Evolutionary conservation across 768 basidiomycete genomes (phyloP).

Genomic region (Tephrocybe rancida): DNA sequence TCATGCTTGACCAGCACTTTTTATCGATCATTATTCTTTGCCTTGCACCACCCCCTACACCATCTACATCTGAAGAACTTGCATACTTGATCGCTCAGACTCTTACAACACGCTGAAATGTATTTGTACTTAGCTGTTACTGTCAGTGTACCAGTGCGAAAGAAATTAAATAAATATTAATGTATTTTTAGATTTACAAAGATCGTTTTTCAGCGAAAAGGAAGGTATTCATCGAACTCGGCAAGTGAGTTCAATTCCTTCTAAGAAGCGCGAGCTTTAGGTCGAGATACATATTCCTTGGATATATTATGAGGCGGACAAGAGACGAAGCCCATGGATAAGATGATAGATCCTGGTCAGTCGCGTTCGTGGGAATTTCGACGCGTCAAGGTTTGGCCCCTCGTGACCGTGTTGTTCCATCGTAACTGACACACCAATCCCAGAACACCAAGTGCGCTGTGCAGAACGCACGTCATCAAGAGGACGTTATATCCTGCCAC

Average conservation of each 20-base stretch:
- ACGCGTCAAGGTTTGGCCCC: neutral
- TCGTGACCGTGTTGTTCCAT: conserved; percentile 8
- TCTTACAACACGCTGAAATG: neutral
- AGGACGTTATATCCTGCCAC: neutral
- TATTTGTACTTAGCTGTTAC: too few species aligned
- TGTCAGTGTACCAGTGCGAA: too few species aligned
- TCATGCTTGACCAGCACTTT: conserved; percentile 13
- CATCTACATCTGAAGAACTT: conserved; percentile 5
- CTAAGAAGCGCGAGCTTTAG: too few species aligned
- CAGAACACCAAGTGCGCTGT: neutral
- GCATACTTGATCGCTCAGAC: neutral
- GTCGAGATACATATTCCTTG: too few species aligned
- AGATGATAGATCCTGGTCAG: too few species aligned
- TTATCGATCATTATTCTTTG: conserved; percentile 6
- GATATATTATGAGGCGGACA: too few species aligned
- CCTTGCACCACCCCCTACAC: conserved; percentile 4
- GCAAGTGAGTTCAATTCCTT: too few species aligned
- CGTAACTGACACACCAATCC: neutral
- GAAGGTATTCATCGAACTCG: too few species aligned
- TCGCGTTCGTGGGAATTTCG: neutral
- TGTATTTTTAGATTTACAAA: too few species aligned
- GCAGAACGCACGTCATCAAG: neutral
- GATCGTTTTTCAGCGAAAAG: too few species aligned
- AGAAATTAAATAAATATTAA: too few species aligned
- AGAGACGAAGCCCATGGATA: too few species aligned